Evolutionary conservation across 495 filamentous ascomycete genomes (phyloP).

Genomic region (Tuber calosporum): DNA sequence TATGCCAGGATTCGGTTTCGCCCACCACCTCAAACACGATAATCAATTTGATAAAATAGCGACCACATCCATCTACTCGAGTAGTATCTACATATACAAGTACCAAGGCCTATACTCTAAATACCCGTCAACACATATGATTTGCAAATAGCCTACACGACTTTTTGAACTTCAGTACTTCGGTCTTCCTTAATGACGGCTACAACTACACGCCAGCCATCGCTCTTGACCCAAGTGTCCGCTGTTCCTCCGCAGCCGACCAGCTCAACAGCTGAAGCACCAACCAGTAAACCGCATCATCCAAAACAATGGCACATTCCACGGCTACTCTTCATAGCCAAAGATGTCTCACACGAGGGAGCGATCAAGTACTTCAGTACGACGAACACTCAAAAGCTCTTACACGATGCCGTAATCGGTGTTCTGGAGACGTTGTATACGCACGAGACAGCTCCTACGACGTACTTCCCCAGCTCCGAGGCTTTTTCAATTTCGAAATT

Average conservation of each 20-base stretch:
- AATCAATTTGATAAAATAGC: too few relatives aligned
- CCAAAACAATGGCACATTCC: constrained; percentile 44
- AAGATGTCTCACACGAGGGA: constrained; percentile 62
- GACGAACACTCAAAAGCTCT: constrained; percentile 52
- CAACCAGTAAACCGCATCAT: constrained; percentile 4
- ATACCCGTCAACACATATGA: not conserved
- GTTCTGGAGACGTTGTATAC: constrained; percentile 63
- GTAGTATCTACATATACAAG: too few relatives aligned
- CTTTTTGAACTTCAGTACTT: not conserved
- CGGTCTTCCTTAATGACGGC: not conserved
- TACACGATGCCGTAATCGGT: constrained; percentile 55
- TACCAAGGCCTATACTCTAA: not conserved
- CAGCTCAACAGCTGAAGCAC: constrained; percentile 9
- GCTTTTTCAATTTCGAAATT: not conserved
- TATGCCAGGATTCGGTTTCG: not conserved
- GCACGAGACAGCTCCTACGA: constrained; percentile 43
- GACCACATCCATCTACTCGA: not conserved
- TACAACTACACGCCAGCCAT: constrained; percentile 15
- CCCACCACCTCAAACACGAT: not conserved
- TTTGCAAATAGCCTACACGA: not conserved
- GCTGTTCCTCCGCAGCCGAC: constrained; percentile 20
- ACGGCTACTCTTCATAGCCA: constrained; percentile 62
- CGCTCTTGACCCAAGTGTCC: constrained; percentile 12
- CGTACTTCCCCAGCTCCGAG: constrained; percentile 39
- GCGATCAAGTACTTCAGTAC: constrained; percentile 56